Conservation (phyloP, 73 alveolate genomes). For the Stentor coeruleus region DNA sequence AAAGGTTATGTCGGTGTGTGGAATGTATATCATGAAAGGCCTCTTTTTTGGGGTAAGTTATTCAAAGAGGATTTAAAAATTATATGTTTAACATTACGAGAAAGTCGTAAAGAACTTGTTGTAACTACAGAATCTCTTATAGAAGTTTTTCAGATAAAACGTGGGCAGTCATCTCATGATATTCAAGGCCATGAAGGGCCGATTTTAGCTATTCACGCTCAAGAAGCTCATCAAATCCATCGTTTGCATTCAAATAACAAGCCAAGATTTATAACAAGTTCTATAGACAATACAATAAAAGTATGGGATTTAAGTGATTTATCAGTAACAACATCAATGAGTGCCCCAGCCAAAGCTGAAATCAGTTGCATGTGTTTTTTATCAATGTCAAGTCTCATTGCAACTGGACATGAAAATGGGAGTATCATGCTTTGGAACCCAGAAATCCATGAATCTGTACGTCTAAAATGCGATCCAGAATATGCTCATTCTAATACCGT, state of each 20-base stretch:
- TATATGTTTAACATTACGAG: constrained; percentile 20
- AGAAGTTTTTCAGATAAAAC: constrained; percentile 52
- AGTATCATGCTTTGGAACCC: constrained; percentile 75
- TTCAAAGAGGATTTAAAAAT: constrained; percentile 49
- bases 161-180: constrained; percentile 77
- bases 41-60: constrained; percentile 55
- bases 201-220: constrained; percentile 54
- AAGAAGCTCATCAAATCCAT: constrained; percentile 56
- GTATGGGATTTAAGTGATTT: constrained; percentile 92
- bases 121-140: constrained; percentile 64
- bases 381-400: constrained; percentile 70
- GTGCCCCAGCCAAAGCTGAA: constrained; percentile 70
- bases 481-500: constrained; percentile 62
- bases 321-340: constrained; percentile 54
- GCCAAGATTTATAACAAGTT: constrained; percentile 49
- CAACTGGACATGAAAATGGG: constrained; percentile 92
- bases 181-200: constrained; percentile 85
- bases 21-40: constrained; percentile 82
- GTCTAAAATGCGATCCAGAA: constrained; percentile 63
- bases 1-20: constrained; percentile 72
- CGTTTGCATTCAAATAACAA: constrained; percentile 27
- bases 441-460: constrained; percentile 62
- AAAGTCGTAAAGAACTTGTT: constrained; percentile 52
- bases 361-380: constrained; percentile 77
- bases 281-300: constrained; percentile 81